Percentiles rank a stretch among this genome's conserved stretches.
These are phyloP conservation scores for Camillea tinctor DNA, from an alignment of 2,329 filamentous ascomycete genomes.

Conservation along the genomic window DNA sequence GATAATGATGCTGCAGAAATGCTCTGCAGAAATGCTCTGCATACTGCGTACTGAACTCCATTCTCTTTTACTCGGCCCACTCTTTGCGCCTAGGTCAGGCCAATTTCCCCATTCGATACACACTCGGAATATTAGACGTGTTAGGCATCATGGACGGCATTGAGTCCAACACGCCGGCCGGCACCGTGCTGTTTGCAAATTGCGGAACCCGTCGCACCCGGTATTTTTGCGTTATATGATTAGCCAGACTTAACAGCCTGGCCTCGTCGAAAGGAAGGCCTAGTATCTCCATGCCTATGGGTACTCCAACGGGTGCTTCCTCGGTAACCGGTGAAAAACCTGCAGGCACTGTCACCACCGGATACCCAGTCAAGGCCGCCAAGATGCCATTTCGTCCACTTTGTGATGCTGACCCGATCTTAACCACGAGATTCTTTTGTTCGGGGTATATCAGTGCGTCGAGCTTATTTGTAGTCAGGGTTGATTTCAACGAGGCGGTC, in stretches of 20 bases:
- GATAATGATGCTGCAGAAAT: too few species aligned
- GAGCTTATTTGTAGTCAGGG: conserved; percentile 1
- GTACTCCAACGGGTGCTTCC: conserved; percentile 56
- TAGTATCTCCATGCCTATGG: conserved; percentile 64
- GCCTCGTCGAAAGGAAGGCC: conserved; percentile 55
- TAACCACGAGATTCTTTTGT: conserved; percentile 17
- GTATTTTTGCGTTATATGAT: conserved; percentile 45
- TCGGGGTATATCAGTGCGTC: conserved; percentile 4
- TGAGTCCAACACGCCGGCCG: conserved; percentile 36
- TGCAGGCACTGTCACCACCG: conserved; percentile 47
- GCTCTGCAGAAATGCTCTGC: too few species aligned
- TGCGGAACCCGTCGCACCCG: conserved; percentile 46
- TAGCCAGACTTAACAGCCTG: conserved; percentile 52
- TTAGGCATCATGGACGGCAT: conserved; percentile 47
- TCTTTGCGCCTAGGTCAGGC: conserved; percentile 11
- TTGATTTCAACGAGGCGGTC: background rate
- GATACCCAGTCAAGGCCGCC: conserved; percentile 30
- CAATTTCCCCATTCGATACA: conserved; percentile 48
- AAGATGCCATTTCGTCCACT: conserved; percentile 48
- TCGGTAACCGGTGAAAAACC: conserved; percentile 49
- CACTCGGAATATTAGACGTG: conserved; percentile 38
- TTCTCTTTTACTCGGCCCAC: background rate
- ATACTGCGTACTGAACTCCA: too few species aligned
- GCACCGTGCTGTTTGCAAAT: conserved; percentile 42
- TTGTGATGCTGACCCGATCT: conserved; percentile 55